These are phyloP conservation scores for Parietaria judaica DNA, from an alignment of 306 rosid genomes.

Conservation along the genomic window DNA sequence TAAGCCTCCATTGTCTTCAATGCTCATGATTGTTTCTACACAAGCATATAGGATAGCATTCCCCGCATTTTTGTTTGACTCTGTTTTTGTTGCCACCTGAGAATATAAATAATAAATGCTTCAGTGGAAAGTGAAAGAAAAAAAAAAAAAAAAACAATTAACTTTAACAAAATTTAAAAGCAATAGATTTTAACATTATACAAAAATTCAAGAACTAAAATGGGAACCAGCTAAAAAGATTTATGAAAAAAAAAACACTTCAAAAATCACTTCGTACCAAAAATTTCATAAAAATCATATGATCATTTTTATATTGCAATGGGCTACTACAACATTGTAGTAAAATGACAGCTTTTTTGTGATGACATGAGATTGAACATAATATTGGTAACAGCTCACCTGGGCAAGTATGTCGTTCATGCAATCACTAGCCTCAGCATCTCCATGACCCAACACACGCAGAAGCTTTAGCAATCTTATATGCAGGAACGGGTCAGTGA, in stretches of 20 bases:
- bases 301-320: neutral
- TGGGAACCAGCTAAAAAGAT: too few relatives aligned
- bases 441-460: conserved; percentile 87
- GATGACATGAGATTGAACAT: conserved; percentile 6
- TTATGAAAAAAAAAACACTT: too few relatives aligned
- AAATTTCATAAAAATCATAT: neutral
- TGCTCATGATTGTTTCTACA: conserved; percentile 96
- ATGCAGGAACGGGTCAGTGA: conserved; percentile 94
- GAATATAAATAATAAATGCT: conserved; percentile 21
- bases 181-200: neutral
- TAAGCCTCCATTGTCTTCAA: conserved; percentile 92
- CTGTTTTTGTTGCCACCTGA: conserved; percentile 97
- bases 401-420: conserved; percentile 99
- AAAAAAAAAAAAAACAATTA: neutral
- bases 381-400: conserved; percentile 39
- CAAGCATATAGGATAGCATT: conserved; percentile 93
- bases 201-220: neutral
- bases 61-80: conserved; percentile 95
- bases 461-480: conserved; percentile 83
- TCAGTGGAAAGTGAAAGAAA: conserved; percentile 19
- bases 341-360: neutral
- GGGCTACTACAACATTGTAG: neutral
- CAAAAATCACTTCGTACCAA: too few relatives aligned
- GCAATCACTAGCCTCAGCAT: conserved; percentile 79
- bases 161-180: conserved; percentile 5